These are phyloP conservation scores for Aspergillus nomiae DNA, from an alignment of 2,329 filamentous ascomycete genomes.

Conservation along the genomic window DNA sequence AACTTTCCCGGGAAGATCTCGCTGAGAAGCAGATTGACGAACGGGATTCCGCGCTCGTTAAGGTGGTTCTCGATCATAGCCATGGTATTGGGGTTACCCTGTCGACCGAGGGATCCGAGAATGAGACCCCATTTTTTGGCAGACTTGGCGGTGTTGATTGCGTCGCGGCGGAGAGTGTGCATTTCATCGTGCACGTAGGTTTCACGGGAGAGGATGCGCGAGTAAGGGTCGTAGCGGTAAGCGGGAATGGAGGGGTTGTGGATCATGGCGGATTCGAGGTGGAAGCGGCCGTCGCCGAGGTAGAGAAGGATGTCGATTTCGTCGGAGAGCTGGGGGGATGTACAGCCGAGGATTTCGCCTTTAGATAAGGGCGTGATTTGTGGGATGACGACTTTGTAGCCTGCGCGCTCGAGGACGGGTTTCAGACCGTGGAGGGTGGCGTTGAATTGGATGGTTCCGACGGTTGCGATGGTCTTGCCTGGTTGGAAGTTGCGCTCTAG, in stretches of 20 bases:
- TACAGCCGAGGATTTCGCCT: constrained; percentile 97
- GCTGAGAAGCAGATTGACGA: constrained; percentile 81
- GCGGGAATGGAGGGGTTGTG: constrained; percentile 90
- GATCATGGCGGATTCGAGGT: constrained; percentile 98
- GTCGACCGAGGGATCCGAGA: constrained; percentile 84
- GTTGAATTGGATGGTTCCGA: constrained; percentile 99
- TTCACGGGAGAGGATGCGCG: constrained; percentile 85
- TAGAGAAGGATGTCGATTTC: constrained; percentile 80
- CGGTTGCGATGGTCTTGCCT: constrained; percentile 85
- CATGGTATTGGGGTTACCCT: constrained; percentile 95
- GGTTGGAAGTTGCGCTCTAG: constrained; percentile 84
- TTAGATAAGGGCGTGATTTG: constrained; percentile 92
- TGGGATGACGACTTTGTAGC: constrained; percentile 82
- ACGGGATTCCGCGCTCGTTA: constrained; percentile 70
- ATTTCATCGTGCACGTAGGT: constrained; percentile 91
- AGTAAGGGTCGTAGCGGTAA: constrained; percentile 97
- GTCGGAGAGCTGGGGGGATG: constrained; percentile 71
- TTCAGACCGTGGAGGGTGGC: constrained; percentile 88
- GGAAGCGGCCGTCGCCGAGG: constrained; percentile 89
- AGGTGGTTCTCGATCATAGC: constrained; percentile 79
- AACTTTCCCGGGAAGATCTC: constrained; percentile 98
- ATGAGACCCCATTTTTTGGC: constrained; percentile 95
- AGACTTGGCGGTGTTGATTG: constrained; percentile 72
- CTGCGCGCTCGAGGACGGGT: constrained; percentile 74
- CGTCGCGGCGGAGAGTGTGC: constrained; percentile 74